Percentiles rank a stretch among this genome's conserved stretches.
Conservation (phyloP, 2,329 filamentous ascomycete genomes). For the Colletotrichum sp. region DNA sequence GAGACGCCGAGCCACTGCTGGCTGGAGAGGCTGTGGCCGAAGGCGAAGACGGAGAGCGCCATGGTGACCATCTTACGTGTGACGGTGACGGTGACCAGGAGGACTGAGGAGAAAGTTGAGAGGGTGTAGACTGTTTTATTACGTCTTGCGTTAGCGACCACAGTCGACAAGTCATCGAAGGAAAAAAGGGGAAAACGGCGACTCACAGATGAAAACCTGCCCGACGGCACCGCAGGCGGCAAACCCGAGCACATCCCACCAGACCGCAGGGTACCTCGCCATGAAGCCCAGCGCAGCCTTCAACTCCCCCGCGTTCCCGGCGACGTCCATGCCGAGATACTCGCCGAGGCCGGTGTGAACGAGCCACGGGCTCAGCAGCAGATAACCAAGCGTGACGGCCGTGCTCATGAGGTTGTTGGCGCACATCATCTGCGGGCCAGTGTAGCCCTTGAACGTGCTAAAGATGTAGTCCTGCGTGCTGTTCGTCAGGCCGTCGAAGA, state of each 20-base stretch:
- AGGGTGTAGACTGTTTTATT: constrained; percentile 77
- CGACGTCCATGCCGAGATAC: constrained; percentile 70
- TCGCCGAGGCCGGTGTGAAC: constrained; percentile 68
- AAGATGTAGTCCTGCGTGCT: constrained; percentile 97
- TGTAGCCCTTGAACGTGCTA: constrained; percentile 76
- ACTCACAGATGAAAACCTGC: constrained; percentile 90
- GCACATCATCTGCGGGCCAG: constrained; percentile 99
- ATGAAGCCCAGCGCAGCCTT: constrained; percentile 82
- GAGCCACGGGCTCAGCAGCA: constrained; percentile 81
- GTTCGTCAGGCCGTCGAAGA: constrained; percentile 96
- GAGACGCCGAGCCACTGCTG: constrained; percentile 95
- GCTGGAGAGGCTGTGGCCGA: constrained; percentile 83
- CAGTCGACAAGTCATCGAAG: not conserved
- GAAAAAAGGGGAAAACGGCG: not conserved
- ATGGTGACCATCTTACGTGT: constrained; percentile 99
- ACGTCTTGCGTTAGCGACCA: not conserved
- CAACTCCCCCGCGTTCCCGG: constrained; percentile 76
- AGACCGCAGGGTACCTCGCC: constrained; percentile 77
- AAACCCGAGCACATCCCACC: constrained; percentile 89
- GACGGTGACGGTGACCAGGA: constrained; percentile 95
- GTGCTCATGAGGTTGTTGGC: constrained; percentile 92
- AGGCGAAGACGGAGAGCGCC: constrained; percentile 94
- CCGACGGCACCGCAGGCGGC: constrained; percentile 89
- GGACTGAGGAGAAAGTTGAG: constrained; percentile 86
- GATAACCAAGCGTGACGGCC: constrained; percentile 75